Evolutionary conservation across 2,329 filamentous ascomycete species (phyloP).

Genomic region (Sclerotinia glacialis): DNA sequence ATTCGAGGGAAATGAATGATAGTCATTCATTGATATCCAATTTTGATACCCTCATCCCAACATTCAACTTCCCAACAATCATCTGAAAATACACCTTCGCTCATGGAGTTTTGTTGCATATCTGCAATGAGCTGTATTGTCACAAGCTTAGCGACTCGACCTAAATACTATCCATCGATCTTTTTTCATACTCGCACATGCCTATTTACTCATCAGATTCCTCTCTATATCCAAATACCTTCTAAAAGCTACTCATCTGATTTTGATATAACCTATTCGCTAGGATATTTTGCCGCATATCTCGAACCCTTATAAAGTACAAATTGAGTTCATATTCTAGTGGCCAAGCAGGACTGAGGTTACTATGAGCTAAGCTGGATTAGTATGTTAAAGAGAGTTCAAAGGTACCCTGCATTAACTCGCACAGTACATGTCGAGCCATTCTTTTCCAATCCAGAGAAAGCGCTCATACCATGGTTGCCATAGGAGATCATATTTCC

Average conservation of each 20-base stretch:
- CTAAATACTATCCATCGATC: background rate
- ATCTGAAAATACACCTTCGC: background rate
- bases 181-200: background rate
- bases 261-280: background rate
- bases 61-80: background rate
- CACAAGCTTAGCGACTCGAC: background rate
- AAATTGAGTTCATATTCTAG: background rate
- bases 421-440: too few relatives aligned
- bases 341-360: background rate
- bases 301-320: background rate
- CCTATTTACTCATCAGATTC: background rate
- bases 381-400: too few relatives aligned
- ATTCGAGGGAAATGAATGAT: background rate
- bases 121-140: background rate
- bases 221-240: background rate
- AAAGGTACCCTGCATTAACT: too few relatives aligned
- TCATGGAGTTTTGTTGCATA: background rate
- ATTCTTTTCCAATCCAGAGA: too few relatives aligned
- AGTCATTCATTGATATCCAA: background rate
- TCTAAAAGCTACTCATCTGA: background rate
- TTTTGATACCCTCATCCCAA: background rate
- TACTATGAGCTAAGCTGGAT: too few relatives aligned
- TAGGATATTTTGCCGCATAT: background rate
- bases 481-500: too few relatives aligned
- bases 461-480: too few relatives aligned